phyloP scores from a whole-genome alignment of 2,329 filamentous ascomycete genomes.

The Colletotrichum navitas region DNA sequence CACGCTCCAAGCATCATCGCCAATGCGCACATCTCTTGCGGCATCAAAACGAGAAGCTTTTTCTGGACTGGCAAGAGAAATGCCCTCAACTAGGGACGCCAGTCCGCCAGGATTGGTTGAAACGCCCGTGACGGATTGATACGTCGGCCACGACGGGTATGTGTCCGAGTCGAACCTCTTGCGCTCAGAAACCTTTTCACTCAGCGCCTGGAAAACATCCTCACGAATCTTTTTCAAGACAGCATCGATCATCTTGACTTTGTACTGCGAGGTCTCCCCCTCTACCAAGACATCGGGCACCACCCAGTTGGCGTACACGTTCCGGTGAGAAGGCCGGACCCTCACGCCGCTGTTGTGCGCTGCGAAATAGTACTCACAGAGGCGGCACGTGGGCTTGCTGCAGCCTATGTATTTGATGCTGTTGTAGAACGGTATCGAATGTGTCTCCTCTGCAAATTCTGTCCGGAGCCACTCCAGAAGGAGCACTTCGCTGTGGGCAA shows the following conservation, averaged over 20 bases:
- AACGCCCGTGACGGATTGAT: not conserved
- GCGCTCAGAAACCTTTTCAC: constrained; percentile 26
- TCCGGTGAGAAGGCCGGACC: constrained; percentile 40
- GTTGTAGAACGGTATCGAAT: constrained; percentile 28
- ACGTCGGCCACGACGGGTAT: constrained; percentile 5
- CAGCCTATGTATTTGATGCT: constrained; percentile 43
- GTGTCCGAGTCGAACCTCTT: constrained; percentile 31
- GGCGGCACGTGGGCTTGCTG: constrained; percentile 45
- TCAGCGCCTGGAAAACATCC: constrained; percentile 14
- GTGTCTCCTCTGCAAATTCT: not conserved
- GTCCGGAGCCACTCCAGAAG: constrained; percentile 31
- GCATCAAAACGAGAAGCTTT: too few relatives aligned
- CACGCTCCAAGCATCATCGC: not conserved
- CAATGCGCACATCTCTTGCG: too few relatives aligned
- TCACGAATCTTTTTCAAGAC: constrained; percentile 22
- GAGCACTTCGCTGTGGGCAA: constrained; percentile 43
- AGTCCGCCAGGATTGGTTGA: not conserved
- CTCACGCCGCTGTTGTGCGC: constrained; percentile 34
- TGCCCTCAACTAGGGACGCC: not conserved
- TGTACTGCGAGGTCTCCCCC: not conserved
- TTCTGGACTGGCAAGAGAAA: not conserved
- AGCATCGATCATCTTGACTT: constrained; percentile 10
- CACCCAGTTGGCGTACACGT: constrained; percentile 42
- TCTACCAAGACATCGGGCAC: constrained; percentile 34
- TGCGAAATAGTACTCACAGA: constrained; percentile 44